Evolutionary conservation across 768 basidiomycete genomes (phyloP).

Genomic region (Lanmaoa rubissima): DNA sequence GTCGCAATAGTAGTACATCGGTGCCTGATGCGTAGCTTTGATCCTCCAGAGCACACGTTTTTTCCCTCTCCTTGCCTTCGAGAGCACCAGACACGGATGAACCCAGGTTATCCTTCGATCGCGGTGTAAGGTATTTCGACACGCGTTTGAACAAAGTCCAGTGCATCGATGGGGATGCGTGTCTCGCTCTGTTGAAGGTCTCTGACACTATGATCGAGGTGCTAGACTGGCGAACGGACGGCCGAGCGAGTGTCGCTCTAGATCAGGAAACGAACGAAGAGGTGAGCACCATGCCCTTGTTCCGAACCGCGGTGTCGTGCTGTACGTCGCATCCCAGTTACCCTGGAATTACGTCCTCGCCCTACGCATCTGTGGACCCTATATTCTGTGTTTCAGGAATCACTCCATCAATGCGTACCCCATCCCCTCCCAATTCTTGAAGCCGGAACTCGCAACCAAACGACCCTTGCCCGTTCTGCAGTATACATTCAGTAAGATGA

Average conservation of each 20-base stretch:
- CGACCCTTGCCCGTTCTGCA: constrained; percentile 14
- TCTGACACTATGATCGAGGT: constrained; percentile 33
- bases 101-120: neutral
- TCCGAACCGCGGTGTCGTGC: neutral
- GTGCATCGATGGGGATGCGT: constrained; percentile 33
- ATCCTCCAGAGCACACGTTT: constrained; percentile 8
- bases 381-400: constrained; percentile 49
- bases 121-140: constrained; percentile 3
- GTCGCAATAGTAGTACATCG: neutral
- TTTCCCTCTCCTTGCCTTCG: constrained; percentile 4
- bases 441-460: neutral
- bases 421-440: constrained; percentile 10
- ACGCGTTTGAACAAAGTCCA: constrained; percentile 9
- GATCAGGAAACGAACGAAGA: constrained; percentile 25
- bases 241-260: constrained; percentile 18
- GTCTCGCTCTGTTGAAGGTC: constrained; percentile 32
- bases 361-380: constrained; percentile 43
- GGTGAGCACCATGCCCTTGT: constrained; percentile 21
- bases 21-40: neutral
- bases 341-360: constrained; percentile 36
- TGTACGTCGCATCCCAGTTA: constrained; percentile 16
- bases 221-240: constrained; percentile 34
- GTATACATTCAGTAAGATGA: constrained; percentile 14
- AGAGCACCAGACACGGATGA: neutral
- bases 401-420: constrained; percentile 46